A percentile compares a stretch with the other conserved stretches of the same genome.
Conservation (phyloP, 768 basidiomycete species). For the Trichaptum fuscoviolaceum region DNA sequence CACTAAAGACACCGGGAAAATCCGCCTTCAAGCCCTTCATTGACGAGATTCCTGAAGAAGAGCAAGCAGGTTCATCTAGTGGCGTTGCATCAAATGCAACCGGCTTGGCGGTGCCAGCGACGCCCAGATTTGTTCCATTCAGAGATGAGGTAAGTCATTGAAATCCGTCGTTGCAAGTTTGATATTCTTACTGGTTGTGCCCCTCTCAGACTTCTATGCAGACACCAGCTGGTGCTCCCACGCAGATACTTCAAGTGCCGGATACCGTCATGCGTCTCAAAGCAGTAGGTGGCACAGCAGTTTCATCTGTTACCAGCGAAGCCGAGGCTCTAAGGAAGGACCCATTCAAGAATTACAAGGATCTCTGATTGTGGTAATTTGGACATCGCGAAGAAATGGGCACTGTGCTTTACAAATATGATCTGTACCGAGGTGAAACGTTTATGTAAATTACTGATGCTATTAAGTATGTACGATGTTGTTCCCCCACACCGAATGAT, state of each 20-base stretch:
- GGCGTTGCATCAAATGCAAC: conserved; percentile 9
- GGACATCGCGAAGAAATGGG: conserved; percentile 56
- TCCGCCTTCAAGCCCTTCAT: conserved; percentile 18
- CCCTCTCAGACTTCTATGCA: not conserved
- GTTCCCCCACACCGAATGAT: too few species aligned
- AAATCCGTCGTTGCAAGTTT: not conserved
- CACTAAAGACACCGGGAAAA: conserved; percentile 30
- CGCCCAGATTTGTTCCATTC: conserved; percentile 65
- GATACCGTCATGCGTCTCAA: conserved; percentile 56
- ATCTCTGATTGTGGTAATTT: conserved; percentile 71
- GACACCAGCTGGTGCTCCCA: not conserved
- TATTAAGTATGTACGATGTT: too few species aligned
- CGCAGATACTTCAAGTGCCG: not conserved
- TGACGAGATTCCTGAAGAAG: conserved; percentile 16
- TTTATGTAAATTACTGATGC: too few species aligned
- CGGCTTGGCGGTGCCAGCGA: conserved; percentile 30
- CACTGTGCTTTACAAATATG: too few species aligned
- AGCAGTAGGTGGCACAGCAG: conserved; percentile 37
- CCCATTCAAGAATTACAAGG: conserved; percentile 71
- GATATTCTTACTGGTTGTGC: not conserved
- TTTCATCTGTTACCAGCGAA: conserved; percentile 44
- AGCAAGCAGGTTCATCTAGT: conserved; percentile 9
- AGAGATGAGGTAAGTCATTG: conserved; percentile 55
- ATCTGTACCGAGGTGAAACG: too few species aligned
- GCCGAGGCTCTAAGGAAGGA: conserved; percentile 76